These are phyloP conservation scores for Seiridium cupressi DNA, from an alignment of 2,329 filamentous ascomycete species.

Conservation along the genomic window DNA sequence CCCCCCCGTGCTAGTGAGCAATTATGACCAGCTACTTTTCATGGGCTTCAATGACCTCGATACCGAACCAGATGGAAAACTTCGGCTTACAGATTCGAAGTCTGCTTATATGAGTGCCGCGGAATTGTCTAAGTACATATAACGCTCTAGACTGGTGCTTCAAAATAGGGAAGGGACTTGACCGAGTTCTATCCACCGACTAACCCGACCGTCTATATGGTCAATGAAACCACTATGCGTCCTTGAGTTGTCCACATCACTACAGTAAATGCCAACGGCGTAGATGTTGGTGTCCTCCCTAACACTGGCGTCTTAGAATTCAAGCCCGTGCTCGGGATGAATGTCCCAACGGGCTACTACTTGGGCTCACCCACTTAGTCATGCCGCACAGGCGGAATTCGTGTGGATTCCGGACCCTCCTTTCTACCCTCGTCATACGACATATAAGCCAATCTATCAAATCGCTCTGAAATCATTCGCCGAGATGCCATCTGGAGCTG, in stretches of 20 bases:
- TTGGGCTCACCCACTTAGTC: too few species aligned
- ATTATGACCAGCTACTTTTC: not conserved
- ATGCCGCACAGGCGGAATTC: too few species aligned
- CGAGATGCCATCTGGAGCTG: not conserved
- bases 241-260: constrained; percentile 1
- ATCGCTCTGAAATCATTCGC: not conserved
- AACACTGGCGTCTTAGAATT: not conserved
- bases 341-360: too few species aligned
- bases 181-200: not conserved
- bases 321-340: not conserved
- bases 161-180: not conserved
- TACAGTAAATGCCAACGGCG: not conserved
- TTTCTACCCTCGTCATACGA: too few species aligned
- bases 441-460: too few species aligned
- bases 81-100: not conserved
- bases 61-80: not conserved
- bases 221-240: not conserved
- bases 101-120: not conserved
- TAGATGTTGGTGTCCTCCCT: not conserved
- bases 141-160: not conserved
- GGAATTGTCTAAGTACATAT: not conserved
- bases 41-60: constrained; percentile 5
- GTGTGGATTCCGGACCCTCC: too few species aligned
- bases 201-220: not conserved
- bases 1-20: not conserved